Conservation (phyloP, 768 basidiomycete species). For the Pisolithus orientalis region DNA sequence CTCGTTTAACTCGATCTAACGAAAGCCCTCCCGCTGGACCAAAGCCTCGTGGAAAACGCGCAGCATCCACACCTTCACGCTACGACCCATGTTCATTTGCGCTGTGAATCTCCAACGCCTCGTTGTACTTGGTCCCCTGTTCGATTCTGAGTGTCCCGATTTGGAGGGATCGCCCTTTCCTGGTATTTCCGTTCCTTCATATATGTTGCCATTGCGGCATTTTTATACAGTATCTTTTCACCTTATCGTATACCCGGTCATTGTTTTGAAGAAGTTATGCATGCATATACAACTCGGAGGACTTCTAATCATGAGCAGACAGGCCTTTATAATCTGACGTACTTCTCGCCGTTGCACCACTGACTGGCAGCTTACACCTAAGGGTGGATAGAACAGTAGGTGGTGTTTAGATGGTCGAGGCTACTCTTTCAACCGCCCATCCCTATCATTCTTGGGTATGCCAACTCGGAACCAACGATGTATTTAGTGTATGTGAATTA, state of each 20-base stretch:
- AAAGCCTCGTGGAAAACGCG: constrained; percentile 33
- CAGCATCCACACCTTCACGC: constrained; percentile 22
- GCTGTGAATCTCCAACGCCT: constrained; percentile 1
- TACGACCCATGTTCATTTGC: constrained; percentile 14
- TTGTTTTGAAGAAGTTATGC: constrained; percentile 9
- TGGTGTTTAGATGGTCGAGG: too few species aligned
- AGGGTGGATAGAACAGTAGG: too few species aligned
- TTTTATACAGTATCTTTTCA: constrained; percentile 20
- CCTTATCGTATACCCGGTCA: constrained; percentile 19
- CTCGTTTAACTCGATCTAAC: constrained; percentile 3
- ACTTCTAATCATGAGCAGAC: constrained; percentile 6
- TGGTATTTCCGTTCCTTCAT: neutral
- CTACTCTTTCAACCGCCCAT: too few species aligned
- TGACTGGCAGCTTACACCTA: too few species aligned
- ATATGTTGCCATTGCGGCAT: neutral
- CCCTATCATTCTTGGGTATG: too few species aligned
- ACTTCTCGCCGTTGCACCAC: too few species aligned
- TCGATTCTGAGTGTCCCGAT: neutral
- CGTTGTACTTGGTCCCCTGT: neutral
- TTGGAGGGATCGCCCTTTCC: neutral
- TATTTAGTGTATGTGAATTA: too few species aligned
- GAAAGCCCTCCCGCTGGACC: constrained; percentile 3
- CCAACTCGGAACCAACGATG: too few species aligned
- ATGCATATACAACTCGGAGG: constrained; percentile 13
- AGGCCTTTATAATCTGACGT: too few species aligned